phyloP scores from a whole-genome alignment of 2,329 filamentous ascomycete genomes.

The Cladosporium sp. region DNA sequence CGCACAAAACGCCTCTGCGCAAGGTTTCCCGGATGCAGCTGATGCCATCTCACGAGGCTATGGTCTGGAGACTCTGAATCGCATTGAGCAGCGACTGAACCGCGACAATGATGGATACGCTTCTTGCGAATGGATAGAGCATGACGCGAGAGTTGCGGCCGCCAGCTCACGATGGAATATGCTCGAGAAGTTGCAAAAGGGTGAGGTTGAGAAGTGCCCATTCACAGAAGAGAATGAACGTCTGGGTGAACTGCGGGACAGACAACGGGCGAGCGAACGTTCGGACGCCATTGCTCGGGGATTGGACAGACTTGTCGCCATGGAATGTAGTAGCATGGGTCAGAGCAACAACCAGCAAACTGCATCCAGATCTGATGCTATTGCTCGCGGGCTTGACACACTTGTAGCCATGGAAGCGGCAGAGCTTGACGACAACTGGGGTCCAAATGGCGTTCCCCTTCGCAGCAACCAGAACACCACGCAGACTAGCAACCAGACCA shows the following conservation, averaged over 20 bases:
- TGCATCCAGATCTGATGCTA: not conserved
- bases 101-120: not conserved
- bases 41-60: not conserved
- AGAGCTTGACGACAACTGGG: conserved; percentile 11
- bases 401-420: conserved; percentile 15
- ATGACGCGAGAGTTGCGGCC: not conserved
- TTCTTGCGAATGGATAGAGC: not conserved
- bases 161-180: conserved; percentile 4
- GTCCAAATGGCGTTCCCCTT: conserved; percentile 10
- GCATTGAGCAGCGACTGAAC: not conserved
- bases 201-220: conserved; percentile 7
- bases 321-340: conserved; percentile 10
- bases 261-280: conserved; percentile 4
- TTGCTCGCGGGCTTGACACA: conserved; percentile 11
- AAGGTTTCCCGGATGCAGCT: not conserved
- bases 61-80: not conserved
- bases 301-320: conserved; percentile 9
- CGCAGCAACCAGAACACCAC: not conserved
- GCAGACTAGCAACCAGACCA: not conserved
- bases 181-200: conserved; percentile 10
- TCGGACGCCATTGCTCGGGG: conserved; percentile 11
- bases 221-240: conserved; percentile 9
- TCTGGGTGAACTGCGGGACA: not conserved
- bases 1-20: not conserved
- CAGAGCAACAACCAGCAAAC: not conserved